Evolutionary conservation across 371 early-diverging fungal genomes (phyloP), one percentile per base, ranked within the genome.

Genomic region (Zopfochytrium polystomum): DNA sequence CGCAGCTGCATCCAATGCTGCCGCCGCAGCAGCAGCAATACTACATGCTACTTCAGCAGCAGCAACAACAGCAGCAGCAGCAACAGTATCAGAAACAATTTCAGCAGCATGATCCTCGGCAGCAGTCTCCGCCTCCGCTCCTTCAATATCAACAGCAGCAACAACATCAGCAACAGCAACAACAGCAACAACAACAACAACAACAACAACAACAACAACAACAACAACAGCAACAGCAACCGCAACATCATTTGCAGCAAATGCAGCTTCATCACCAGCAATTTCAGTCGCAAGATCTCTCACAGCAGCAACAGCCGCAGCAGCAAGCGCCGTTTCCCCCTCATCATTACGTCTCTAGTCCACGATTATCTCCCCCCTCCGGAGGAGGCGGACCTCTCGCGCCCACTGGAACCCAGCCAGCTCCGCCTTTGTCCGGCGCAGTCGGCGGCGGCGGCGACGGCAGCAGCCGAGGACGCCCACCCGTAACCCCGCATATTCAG

Each of bases 171-270:
- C n/a, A n/a, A n/a, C n/a, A n/a, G 22, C 49, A 20, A 49, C 49
- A 25, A 49, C 49, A 49, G 13, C 49, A 20, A 23, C 49, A 20
- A 49, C 49, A 18, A 49, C 49, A 25, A 49, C 49, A n/a, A n/a
- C n/a, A n/a, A n/a, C n/a, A n/a, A n/a, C n/a, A n/a, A 42, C 42
- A 42, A 42, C 42, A 42, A 42, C 42, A 42, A 42, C 42, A 42
- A 42, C 42, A n/a, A n/a, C 26, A 20, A 11, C 49, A 18, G 49
- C 23, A 13, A 11, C 49, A 20, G 11, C 15, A 18, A 15, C 23
- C 11, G 11, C 49, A 18, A 20, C 11, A 11, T 20, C 49, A 13
- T 18, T 49, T 13, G 15, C 26, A 15, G 23, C 49, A 20, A 25
- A 18, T 49, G 11, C 49, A 18, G 11, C 49, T 23, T 13, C 49